These are phyloP conservation scores for Mucor racemosus DNA, from an alignment of 371 early-diverging fungal genomes.

Conservation along the genomic window DNA sequence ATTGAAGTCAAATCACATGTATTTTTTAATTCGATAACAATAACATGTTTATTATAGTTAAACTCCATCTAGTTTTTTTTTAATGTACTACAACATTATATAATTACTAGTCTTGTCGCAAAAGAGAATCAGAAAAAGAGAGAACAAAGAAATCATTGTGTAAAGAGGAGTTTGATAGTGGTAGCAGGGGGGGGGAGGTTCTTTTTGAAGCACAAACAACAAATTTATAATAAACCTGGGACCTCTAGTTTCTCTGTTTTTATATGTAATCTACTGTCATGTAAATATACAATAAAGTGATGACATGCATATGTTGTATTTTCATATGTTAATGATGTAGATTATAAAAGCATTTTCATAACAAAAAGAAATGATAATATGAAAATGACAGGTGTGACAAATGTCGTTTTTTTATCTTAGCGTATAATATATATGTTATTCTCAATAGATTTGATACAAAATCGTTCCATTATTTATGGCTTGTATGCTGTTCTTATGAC, in stretches of 20 bases:
- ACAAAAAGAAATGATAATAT: not conserved
- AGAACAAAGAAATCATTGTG: conserved; percentile 11
- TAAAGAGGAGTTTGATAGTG: conserved; percentile 7
- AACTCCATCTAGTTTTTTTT: conserved; percentile 3
- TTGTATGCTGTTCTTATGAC: conserved; percentile 5
- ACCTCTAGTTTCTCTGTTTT: not conserved
- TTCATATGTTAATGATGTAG: not conserved
- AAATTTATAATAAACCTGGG: not conserved
- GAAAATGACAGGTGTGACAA: conserved; percentile 22
- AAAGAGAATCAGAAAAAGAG: not conserved
- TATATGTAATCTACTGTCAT: too few relatives aligned
- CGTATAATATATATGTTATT: not conserved
- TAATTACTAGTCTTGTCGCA: not conserved
- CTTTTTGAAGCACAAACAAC: not conserved
- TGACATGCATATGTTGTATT: conserved; percentile 1
- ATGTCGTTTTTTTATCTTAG: not conserved
- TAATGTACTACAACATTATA: conserved; percentile 9
- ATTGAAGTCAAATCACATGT: conserved; percentile 12
- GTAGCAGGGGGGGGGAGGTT: not conserved
- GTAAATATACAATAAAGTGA: not conserved
- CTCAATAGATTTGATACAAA: not conserved
- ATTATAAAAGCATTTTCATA: not conserved
- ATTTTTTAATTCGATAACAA: conserved; percentile 3
- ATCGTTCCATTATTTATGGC: conserved; percentile 6
- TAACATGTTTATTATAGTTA: conserved; percentile 7